Conservation (phyloP, 768 basidiomycete genomes). For the Tricholoma furcatifolium region DNA sequence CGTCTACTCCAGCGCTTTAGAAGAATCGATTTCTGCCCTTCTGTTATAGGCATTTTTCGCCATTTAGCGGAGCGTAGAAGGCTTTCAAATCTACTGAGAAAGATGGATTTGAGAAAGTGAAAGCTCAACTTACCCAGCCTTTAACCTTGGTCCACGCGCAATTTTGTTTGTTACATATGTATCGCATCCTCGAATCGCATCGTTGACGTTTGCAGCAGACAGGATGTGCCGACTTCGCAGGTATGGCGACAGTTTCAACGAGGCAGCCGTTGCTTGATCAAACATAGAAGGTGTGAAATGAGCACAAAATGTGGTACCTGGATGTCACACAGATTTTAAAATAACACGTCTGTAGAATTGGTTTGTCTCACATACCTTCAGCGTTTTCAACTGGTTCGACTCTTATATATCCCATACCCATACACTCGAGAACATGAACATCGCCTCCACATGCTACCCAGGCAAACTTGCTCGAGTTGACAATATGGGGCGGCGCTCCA, state of each 20-base stretch:
- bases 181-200: slow-evolving; percentile 69
- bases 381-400: slow-evolving; percentile 46
- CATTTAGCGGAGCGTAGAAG: slow-evolving; percentile 65
- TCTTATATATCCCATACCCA: slow-evolving; percentile 68
- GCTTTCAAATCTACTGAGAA: slow-evolving; percentile 30
- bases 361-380: slow-evolving; percentile 26
- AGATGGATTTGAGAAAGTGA: background rate
- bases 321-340: background rate
- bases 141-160: slow-evolving; percentile 42
- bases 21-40: slow-evolving; percentile 57
- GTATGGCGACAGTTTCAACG: slow-evolving; percentile 52
- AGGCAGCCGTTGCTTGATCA: slow-evolving; percentile 40
- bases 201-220: slow-evolving; percentile 50
- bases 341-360: background rate
- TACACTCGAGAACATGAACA: slow-evolving; percentile 70
- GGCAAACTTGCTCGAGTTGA: slow-evolving; percentile 52
- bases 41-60: slow-evolving; percentile 61
- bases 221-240: slow-evolving; percentile 51
- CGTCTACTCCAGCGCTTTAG: slow-evolving; percentile 46
- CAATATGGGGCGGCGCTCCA: slow-evolving; percentile 56
- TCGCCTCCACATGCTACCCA: slow-evolving; percentile 82
- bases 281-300: slow-evolving; percentile 53
- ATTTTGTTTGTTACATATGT: slow-evolving; percentile 60
- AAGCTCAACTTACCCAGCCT: slow-evolving; percentile 42
- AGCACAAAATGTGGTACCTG: slow-evolving; percentile 41